Percentiles rank a stretch among this genome's conserved stretches.
phyloP scores from a whole-genome alignment of 495 filamentous ascomycete species.

The Hypomontagnella monticulosa region DNA sequence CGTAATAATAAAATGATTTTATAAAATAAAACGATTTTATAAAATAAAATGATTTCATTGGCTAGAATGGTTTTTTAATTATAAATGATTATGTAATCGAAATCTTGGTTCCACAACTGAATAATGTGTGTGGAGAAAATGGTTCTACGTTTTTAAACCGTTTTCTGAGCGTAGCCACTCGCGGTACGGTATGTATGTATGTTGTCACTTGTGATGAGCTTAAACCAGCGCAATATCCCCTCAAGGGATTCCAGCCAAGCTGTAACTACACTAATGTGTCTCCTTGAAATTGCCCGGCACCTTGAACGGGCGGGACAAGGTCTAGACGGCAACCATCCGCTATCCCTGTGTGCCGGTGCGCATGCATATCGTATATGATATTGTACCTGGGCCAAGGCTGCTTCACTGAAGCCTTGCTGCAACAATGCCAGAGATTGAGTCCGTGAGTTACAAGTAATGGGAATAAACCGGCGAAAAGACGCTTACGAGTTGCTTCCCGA shows the following conservation, averaged over 20 bases:
- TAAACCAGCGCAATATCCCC: slow-evolving; percentile 10
- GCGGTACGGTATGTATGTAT: no score
- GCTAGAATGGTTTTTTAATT: neutral
- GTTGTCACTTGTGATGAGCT: slow-evolving; percentile 24
- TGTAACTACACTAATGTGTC: slow-evolving; percentile 7
- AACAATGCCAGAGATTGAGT: slow-evolving; percentile 1
- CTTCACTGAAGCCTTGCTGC: slow-evolving; percentile 22
- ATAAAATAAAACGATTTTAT: neutral
- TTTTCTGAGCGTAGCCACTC: no score
- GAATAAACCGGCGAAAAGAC: slow-evolving; percentile 7
- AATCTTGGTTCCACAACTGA: no score
- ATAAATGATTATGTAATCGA: no score
- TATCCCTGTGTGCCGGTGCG: slow-evolving; percentile 12
- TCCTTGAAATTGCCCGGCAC: slow-evolving; percentile 18
- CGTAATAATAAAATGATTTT: slow-evolving; percentile 3
- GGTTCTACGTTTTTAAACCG: no score
- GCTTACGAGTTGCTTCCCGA: slow-evolving; percentile 7
- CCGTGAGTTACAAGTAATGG: neutral
- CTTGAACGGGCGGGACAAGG: slow-evolving; percentile 7
- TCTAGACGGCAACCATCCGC: slow-evolving; percentile 12
- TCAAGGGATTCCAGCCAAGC: slow-evolving; percentile 25
- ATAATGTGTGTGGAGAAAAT: no score
- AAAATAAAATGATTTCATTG: neutral
- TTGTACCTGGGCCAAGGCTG: slow-evolving; percentile 10
- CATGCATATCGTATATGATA: slow-evolving; percentile 16